Conservation (phyloP, 140 eudicot species). For the Senecio squalidus region DNA sequence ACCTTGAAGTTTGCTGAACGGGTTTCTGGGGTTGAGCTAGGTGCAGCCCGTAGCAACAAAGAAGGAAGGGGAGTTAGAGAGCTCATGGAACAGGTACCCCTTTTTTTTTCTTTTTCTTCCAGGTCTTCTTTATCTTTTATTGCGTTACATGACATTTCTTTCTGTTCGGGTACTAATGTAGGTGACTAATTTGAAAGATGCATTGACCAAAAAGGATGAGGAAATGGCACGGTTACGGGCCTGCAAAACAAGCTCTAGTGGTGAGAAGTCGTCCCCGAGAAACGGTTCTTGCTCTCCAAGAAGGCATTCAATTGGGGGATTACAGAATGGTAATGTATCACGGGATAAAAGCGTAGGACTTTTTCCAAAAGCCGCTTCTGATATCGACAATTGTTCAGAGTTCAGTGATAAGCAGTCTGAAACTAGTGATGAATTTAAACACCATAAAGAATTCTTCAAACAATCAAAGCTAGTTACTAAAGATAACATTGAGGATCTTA, state of each 20-base stretch:
- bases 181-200: conserved; percentile 63
- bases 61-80: conserved; percentile 83
- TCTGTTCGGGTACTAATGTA: conserved; percentile 26
- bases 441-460: conserved; percentile 38
- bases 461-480: conserved; percentile 45
- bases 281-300: conserved; percentile 51
- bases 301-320: conserved; percentile 37
- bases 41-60: conserved; percentile 80
- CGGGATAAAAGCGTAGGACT: conserved; percentile 30
- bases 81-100: conserved; percentile 79
- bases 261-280: conserved; percentile 37
- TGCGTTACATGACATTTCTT: not conserved
- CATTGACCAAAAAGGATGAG: conserved; percentile 62
- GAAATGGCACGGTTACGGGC: conserved; percentile 45
- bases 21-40: conserved; percentile 90
- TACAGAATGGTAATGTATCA: conserved; percentile 24
- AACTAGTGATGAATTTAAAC: conserved; percentile 55
- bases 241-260: conserved; percentile 34
- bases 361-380: conserved; percentile 46
- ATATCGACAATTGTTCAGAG: conserved; percentile 61
- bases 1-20: conserved; percentile 86
- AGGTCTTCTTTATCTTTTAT: not conserved
- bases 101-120: no score
- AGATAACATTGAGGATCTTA: conserved; percentile 25
- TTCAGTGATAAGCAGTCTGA: conserved; percentile 77